phyloP scores from a whole-genome alignment of 2,329 filamentous ascomycete genomes.

The Aureobasidium namibiae region DNA sequence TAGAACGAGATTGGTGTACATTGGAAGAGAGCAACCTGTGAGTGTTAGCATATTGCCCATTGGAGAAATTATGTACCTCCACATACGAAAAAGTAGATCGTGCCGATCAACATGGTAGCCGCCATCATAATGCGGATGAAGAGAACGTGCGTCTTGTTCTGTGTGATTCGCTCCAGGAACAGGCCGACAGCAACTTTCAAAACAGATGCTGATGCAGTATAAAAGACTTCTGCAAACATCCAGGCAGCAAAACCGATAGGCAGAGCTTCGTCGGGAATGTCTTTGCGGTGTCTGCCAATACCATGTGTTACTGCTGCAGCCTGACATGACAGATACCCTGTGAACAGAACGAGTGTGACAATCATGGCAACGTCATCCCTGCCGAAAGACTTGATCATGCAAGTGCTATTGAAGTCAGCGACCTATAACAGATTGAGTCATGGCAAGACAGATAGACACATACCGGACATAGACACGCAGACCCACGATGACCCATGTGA shows the following conservation, averaged over 20 bases:
- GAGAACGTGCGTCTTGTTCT: conserved; percentile 32
- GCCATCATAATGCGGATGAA: conserved; percentile 36
- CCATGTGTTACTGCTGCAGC: conserved; percentile 26
- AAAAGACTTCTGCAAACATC: conserved; percentile 45
- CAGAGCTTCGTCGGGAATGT: conserved; percentile 16
- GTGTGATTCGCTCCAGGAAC: conserved; percentile 42
- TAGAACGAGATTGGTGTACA: conserved; percentile 41
- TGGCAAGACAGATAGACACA: neutral
- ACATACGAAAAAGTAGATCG: conserved; percentile 39
- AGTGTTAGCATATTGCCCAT: neutral
- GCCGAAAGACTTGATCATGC: conserved; percentile 25
- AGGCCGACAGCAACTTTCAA: conserved; percentile 43
- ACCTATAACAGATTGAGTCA: neutral
- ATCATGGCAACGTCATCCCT: conserved; percentile 29
- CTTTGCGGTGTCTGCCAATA: conserved; percentile 25
- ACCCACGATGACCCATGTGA: neutral
- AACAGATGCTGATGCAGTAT: conserved; percentile 37
- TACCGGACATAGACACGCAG: conserved; percentile 16
- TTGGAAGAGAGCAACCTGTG: conserved; percentile 33
- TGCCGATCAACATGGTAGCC: conserved; percentile 34
- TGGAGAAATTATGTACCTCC: too few species aligned
- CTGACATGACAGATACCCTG: conserved; percentile 27
- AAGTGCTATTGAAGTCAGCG: conserved; percentile 15
- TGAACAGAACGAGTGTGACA: conserved; percentile 25
- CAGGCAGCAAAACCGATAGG: conserved; percentile 25